Evolutionary conservation across 805 yeast species (phyloP), one percentile per base, ranked within the genome.

Genomic region (Starmerella ratchasimensis): DNA sequence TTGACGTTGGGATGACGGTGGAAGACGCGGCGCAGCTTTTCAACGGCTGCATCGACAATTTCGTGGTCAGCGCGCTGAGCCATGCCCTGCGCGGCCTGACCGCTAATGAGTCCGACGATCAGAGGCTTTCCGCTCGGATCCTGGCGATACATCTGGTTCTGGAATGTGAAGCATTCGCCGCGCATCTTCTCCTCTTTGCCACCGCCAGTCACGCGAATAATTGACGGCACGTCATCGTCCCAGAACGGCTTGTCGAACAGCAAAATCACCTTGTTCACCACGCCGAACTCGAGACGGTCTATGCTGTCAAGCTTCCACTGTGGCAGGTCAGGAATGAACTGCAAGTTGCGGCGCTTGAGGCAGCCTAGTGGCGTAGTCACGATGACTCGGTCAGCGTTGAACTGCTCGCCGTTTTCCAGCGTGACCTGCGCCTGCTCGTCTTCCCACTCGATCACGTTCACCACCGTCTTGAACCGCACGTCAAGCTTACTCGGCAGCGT

Each of bases 321-420:
- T 9, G 67, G 67, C 11, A 63, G 41, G 28, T 60, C 64, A 2
- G 68, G 68, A 20, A 57, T 56, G 34, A 63, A 63, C 44, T 59
- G 62, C 21, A 63, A 45, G 8, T 53, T 39, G 6, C 63, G 52
- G 15, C 52, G 52, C 44, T 63, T 63, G 36, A 63, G 47, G 5
- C 62, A 63, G 0, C 67, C 67, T 3, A 63, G 50, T 1, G 68
- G 68, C 5, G 59, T 57, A 5, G 66, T 60, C 17, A 60, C 51
- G 1, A 62, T 51, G 3, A 57, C 60, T 9, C 61, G 50, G 39
- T 63, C 66, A 4, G 64, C 66, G 1, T 47, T 39, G n/a, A 63
- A 51, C n/a, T 48, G 53, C 36, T 61, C 65, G 5, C 65, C 65
- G 37, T 61, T 60, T 28, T 57, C 62, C 17, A 62, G 41, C 11